Conservation (phyloP, 345 rosid genomes). For the Passiflora organensis region DNA sequence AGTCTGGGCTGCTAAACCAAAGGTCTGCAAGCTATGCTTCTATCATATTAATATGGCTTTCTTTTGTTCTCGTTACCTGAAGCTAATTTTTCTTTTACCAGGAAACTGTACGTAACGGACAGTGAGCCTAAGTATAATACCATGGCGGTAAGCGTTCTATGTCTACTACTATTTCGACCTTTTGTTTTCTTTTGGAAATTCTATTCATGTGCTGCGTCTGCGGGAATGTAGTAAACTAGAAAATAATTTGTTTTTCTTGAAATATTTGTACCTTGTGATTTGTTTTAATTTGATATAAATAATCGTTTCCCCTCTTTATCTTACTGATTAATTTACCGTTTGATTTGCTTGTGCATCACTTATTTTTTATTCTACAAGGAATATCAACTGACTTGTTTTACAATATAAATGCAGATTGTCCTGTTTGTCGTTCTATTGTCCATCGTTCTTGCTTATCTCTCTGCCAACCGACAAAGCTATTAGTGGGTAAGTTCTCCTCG, state of each 20-base stretch:
- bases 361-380: too few relatives aligned
- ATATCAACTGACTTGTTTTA: conserved; percentile 12
- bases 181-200: not conserved
- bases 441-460: conserved; percentile 29
- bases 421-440: conserved; percentile 38
- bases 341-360: too few relatives aligned
- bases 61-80: not conserved
- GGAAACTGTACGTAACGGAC: conserved; percentile 46
- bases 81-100: conserved; percentile 15
- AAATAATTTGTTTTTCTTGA: too few relatives aligned
- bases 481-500: conserved; percentile 5
- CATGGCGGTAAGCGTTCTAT: conserved; percentile 23
- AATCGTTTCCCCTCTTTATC: not conserved
- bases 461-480: conserved; percentile 21
- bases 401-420: conserved; percentile 30
- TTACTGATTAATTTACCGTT: too few relatives aligned
- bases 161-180: not conserved
- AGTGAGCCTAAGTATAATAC: conserved; percentile 22
- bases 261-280: not conserved
- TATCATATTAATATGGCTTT: not conserved
- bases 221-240: too few relatives aligned
- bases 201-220: too few relatives aligned
- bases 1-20: conserved; percentile 47
- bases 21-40: conserved; percentile 37
- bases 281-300: not conserved